Evolutionary conservation across 345 rosid genomes (phyloP).

Genomic region (Raphanus sativus): DNA sequence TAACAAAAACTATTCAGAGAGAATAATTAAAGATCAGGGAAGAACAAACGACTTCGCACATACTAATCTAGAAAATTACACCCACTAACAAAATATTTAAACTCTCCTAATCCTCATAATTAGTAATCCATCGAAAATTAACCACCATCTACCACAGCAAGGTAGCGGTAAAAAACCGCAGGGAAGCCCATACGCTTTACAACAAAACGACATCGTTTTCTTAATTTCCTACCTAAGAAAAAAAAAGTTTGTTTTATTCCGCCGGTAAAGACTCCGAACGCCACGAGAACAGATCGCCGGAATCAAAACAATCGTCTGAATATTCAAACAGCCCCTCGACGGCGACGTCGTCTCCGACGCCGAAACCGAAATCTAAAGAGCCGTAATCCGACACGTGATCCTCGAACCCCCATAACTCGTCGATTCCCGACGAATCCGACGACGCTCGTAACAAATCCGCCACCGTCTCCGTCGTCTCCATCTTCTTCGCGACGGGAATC

Average conservation of each 20-base stretch:
- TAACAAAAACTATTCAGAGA: not conserved
- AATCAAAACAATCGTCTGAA: slow-evolving; percentile 41
- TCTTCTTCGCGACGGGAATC: slow-evolving; percentile 31
- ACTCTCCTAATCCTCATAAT: slow-evolving; percentile 16
- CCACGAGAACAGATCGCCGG: slow-evolving; percentile 52
- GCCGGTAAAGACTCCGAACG: slow-evolving; percentile 64
- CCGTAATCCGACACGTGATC: slow-evolving; percentile 46
- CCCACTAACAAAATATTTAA: slow-evolving; percentile 20
- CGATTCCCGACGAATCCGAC: slow-evolving; percentile 39
- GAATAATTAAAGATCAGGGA: not conserved
- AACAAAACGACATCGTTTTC: slow-evolving; percentile 30
- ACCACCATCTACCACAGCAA: slow-evolving; percentile 21
- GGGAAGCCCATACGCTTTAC: slow-evolving; percentile 36
- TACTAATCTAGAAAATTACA: slow-evolving; percentile 18
- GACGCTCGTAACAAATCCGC: slow-evolving; percentile 37
- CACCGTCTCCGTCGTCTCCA: slow-evolving; percentile 28
- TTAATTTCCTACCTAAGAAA: slow-evolving; percentile 17
- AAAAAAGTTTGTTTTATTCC: slow-evolving; percentile 26
- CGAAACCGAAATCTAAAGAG: slow-evolving; percentile 48
- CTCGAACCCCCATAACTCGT: slow-evolving; percentile 47
- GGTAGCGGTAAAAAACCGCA: slow-evolving; percentile 8
- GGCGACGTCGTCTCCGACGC: slow-evolving; percentile 39
- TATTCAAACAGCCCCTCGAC: slow-evolving; percentile 66
- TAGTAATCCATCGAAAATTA: slow-evolving; percentile 11
- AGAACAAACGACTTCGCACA: slow-evolving; percentile 31